Base-by-base conservation (phyloP, 148 eudicot species). In the Camellia sinensis region DNA sequence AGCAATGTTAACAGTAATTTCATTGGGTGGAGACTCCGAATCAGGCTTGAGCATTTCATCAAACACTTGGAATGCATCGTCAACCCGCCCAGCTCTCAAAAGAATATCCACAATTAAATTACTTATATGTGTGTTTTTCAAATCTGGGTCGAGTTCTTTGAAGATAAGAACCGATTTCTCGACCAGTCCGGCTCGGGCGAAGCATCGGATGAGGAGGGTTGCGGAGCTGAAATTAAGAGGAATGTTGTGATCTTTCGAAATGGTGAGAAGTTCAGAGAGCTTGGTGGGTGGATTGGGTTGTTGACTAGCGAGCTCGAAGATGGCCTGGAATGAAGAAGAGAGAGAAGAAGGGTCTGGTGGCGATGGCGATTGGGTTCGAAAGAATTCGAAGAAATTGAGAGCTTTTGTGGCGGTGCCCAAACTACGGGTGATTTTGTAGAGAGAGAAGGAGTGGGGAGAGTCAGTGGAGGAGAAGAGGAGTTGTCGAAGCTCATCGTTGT, bases 1-100 rank as follows among this genome's bases (percentile, higher is more conserved):
- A 19, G 91, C 86, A 67, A 92, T 78, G 50, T 84, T 79, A 46
- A 73, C 53, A 0, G 93, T 90, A 10, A 1, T 75, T 0, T 68
- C 83, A 79, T 91, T 74, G 5, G 92, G 89, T 7, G 75, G 86
- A 77, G 79, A 84, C 43, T 54, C 37, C 0, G 80, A 41, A 61
- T 83, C 88, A 56, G 79, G 78, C 21, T 88, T 78, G 79, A 90
- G 92, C 99, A 96, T 92, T 93, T 90, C 92, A 69, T 90, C 95
- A 82, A 96, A 85, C 98, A 96, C 74, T 45, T 90, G 82, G 84
- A 82, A 71, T 10, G 94, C 98, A 87, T 89, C 87, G 69, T 85
- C 87, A 48, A 87, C 75, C 1, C 86, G 59, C 3, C 89, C 85
- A 50, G 45, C 82, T 44, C 64, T 67, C 41, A 91, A n/a, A 63